A percentile compares a stretch with the other conserved stretches of the same genome.
phyloP scores from a whole-genome alignment of 2,329 filamentous ascomycete genomes.

The Hawksworthiomyces lignivorus region DNA sequence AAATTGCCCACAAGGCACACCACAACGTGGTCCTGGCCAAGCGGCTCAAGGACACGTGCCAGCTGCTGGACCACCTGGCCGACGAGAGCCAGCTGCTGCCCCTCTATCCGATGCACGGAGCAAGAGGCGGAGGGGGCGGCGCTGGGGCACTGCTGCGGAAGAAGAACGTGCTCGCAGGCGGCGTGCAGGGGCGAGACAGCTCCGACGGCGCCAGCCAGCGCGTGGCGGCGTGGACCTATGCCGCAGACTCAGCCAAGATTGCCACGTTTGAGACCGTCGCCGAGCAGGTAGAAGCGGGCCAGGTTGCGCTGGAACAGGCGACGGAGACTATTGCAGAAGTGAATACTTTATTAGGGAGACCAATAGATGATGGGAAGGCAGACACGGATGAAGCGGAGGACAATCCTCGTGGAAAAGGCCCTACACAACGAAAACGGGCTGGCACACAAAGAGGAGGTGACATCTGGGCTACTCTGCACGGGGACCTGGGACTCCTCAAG shows the following conservation, averaged over 20 bases:
- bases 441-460: conserved; percentile 21
- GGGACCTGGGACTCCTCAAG: conserved; percentile 45
- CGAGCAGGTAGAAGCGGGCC: conserved; percentile 52
- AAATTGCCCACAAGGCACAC: conserved; percentile 52
- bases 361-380: conserved; percentile 18
- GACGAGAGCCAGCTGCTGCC: conserved; percentile 57
- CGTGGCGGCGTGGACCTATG: conserved; percentile 51
- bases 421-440: conserved; percentile 11
- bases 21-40: conserved; percentile 41
- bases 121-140: not conserved
- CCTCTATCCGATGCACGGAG: conserved; percentile 36
- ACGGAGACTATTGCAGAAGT: conserved; percentile 42
- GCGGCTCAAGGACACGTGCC: conserved; percentile 42
- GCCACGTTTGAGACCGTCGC: conserved; percentile 49
- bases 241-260: conserved; percentile 53
- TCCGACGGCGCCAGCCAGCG: conserved; percentile 31
- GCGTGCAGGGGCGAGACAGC: conserved; percentile 29
- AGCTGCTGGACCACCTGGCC: conserved; percentile 44
- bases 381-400: conserved; percentile 21
- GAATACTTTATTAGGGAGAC: conserved; percentile 33
- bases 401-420: conserved; percentile 2
- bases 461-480: conserved; percentile 45
- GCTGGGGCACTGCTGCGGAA: conserved; percentile 17
- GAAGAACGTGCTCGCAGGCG: conserved; percentile 37
- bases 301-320: conserved; percentile 46